These are phyloP conservation scores for Aspergillus bertholletiae DNA, from an alignment of 495 filamentous ascomycete species.

Conservation along the genomic window DNA sequence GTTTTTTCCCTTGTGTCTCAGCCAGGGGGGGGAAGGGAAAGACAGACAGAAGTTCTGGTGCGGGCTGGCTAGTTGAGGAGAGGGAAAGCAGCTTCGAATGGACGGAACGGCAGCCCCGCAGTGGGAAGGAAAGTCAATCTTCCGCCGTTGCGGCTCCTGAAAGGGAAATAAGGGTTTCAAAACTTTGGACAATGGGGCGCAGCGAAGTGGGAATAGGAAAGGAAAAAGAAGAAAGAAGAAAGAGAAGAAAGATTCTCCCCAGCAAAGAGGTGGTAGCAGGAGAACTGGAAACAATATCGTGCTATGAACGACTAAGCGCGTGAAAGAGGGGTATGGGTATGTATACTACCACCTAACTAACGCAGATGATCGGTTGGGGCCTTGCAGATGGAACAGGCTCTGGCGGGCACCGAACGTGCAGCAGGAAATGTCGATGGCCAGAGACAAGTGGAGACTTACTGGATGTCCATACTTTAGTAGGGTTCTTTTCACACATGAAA, in stretches of 20 bases:
- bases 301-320: background rate
- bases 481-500: no score
- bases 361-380: background rate
- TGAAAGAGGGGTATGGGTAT: background rate
- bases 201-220: background rate
- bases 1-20: background rate
- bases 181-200: background rate
- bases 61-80: background rate
- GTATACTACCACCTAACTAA: background rate
- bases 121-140: slow-evolving; percentile 1
- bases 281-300: background rate
- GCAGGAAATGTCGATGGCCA: background rate
- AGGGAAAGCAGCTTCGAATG: background rate
- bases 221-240: background rate
- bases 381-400: background rate
- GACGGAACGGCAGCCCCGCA: slow-evolving; percentile 1
- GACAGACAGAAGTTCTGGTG: background rate
- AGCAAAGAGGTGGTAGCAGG: no score
- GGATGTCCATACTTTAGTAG: no score
- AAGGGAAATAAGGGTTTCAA: background rate
- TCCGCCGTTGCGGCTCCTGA: slow-evolving; percentile 1
- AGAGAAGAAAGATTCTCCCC: background rate
- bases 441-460: background rate
- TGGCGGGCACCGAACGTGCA: background rate
- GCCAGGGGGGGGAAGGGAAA: background rate